Percentiles rank a stretch among this genome's conserved stretches.
Evolutionary conservation across 768 basidiomycete species (phyloP).

Genomic region (Tricholoma hemisulphureum): DNA sequence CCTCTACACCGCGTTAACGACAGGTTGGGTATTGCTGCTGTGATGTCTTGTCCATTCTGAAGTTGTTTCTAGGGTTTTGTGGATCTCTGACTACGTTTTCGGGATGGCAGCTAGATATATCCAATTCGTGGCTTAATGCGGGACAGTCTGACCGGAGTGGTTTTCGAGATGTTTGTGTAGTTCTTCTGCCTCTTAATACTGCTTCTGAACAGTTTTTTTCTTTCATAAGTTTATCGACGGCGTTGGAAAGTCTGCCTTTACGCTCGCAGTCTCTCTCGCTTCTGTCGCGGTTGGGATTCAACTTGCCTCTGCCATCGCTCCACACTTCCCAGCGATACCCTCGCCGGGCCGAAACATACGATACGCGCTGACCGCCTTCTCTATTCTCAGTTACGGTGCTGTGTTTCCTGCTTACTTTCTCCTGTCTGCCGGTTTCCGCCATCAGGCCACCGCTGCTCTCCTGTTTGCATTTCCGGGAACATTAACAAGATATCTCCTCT

Average conservation of each 20-base stretch:
- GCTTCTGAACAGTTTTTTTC: not conserved
- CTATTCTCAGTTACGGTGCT: conserved; percentile 69
- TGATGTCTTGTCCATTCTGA: not conserved
- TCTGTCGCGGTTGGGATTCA: conserved; percentile 75
- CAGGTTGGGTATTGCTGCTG: conserved; percentile 45
- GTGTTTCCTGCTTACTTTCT: conserved; percentile 78
- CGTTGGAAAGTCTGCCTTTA: conserved; percentile 74
- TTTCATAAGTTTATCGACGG: conserved; percentile 83
- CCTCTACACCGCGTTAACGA: conserved; percentile 83
- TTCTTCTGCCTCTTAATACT: not conserved
- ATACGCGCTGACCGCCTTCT: conserved; percentile 49
- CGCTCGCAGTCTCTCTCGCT: conserved; percentile 72
- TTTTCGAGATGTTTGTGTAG: conserved; percentile 63
- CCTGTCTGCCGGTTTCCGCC: conserved; percentile 65
- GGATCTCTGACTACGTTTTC: conserved; percentile 97
- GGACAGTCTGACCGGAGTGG: conserved; percentile 54
- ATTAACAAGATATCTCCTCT: conserved; percentile 77
- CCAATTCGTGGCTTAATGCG: conserved; percentile 79
- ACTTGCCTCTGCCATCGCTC: conserved; percentile 45
- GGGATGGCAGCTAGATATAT: conserved; percentile 89
- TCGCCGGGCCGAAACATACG: conserved; percentile 47
- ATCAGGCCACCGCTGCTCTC: conserved; percentile 81
- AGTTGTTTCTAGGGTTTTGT: conserved; percentile 71
- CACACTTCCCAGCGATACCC: conserved; percentile 39
- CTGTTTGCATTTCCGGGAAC: conserved; percentile 89